Conservation (phyloP, 441 rosid species). For the Corymbia calophylla region DNA sequence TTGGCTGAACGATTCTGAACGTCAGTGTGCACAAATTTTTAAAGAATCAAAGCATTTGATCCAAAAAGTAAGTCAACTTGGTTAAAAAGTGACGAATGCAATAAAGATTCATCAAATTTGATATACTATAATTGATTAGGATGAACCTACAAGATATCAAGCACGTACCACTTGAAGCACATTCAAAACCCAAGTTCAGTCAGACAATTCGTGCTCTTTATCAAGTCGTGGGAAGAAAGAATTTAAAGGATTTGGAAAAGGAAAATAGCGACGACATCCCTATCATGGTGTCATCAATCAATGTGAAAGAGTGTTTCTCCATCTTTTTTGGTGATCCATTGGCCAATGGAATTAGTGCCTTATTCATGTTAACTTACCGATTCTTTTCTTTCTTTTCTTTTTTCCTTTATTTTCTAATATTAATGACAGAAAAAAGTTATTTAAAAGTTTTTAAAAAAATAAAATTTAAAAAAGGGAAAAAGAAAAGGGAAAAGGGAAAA, state of each 20-base stretch:
- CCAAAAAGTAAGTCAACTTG: not conserved
- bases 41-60: accelerated
- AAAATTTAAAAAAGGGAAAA: not conserved
- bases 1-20: accelerated
- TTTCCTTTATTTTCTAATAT: not conserved
- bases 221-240: not conserved
- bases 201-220: not conserved
- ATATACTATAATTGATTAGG: accelerated
- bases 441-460: not conserved
- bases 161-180: accelerated
- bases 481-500: not conserved
- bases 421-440: not conserved
- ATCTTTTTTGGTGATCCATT: not conserved
- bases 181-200: not conserved
- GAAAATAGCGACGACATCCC: not conserved
- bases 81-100: accelerated
- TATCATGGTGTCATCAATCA: not conserved
- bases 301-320: not conserved
- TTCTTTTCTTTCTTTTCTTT: not conserved
- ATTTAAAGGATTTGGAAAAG: not conserved
- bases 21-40: accelerated
- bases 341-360: not conserved
- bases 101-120: not conserved
- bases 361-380: not conserved
- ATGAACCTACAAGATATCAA: accelerated